These are phyloP conservation scores for Penicillium coffeae DNA, from an alignment of 495 filamentous ascomycete species.

Conservation along the genomic window DNA sequence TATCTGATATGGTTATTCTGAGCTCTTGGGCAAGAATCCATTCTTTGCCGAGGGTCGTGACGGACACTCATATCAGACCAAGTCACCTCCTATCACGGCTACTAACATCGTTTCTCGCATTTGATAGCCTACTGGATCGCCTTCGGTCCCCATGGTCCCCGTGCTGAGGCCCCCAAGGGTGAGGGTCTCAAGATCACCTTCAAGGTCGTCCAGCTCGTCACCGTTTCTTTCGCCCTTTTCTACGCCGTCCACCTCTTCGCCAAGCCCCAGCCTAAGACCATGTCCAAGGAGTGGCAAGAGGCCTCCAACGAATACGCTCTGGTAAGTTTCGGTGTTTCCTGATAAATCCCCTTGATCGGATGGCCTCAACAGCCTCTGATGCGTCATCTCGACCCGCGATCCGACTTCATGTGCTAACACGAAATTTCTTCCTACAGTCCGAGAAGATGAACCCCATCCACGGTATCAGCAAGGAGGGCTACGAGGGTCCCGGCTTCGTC, in stretches of 20 bases:
- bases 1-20: not conserved
- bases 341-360: not conserved
- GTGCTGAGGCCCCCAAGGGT: slow-evolving; percentile 72
- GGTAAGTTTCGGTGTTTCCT: slow-evolving; percentile 47
- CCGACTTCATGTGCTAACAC: slow-evolving; percentile 14
- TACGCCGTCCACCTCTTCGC: slow-evolving; percentile 59
- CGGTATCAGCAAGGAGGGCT: slow-evolving; percentile 75
- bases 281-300: slow-evolving; percentile 95
- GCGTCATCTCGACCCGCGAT: not conserved
- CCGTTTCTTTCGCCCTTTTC: slow-evolving; percentile 62
- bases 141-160: slow-evolving; percentile 92
- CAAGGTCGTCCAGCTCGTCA: slow-evolving; percentile 63
- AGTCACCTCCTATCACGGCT: slow-evolving; percentile 9
- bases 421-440: slow-evolving; percentile 43
- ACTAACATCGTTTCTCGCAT: slow-evolving; percentile 18
- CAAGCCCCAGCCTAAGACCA: slow-evolving; percentile 69
- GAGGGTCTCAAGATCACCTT: slow-evolving; percentile 70
- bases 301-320: slow-evolving; percentile 84
- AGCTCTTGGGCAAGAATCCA: slow-evolving; percentile 9
- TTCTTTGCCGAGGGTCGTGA: slow-evolving; percentile 18
- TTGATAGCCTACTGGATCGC: slow-evolving; percentile 93
- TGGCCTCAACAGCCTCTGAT: not conserved
- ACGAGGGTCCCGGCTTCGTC: slow-evolving; percentile 75
- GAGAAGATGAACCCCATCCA: slow-evolving; percentile 87
- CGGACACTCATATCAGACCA: not conserved